These are phyloP conservation scores for Clonostachys rosea DNA, from an alignment of 2,329 filamentous ascomycete genomes.

Conservation along the genomic window DNA sequence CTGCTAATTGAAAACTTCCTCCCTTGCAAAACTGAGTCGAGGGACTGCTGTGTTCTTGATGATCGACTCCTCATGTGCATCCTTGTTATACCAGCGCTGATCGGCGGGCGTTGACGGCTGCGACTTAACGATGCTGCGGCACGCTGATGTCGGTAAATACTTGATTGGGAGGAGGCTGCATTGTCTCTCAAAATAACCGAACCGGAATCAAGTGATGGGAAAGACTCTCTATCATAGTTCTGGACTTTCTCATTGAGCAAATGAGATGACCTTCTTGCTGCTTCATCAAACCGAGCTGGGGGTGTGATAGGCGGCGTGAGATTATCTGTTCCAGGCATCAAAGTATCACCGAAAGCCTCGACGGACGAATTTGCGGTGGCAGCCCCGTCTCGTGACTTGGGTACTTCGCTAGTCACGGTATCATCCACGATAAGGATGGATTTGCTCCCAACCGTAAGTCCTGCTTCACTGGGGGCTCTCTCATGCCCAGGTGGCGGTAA, in stretches of 20 bases:
- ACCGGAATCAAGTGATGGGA: constrained; percentile 44
- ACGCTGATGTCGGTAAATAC: too few relatives aligned
- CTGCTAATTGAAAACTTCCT: constrained; percentile 60
- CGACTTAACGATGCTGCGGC: constrained; percentile 9
- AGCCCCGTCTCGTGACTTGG: constrained; percentile 43
- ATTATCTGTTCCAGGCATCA: constrained; percentile 41
- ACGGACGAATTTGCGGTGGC: constrained; percentile 40
- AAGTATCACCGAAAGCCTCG: constrained; percentile 49
- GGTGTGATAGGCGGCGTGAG: constrained; percentile 60
- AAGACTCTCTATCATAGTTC: constrained; percentile 18
- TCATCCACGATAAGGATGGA: constrained; percentile 86
- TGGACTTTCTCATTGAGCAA: constrained; percentile 43
- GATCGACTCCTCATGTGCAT: constrained; percentile 41
- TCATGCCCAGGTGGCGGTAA: constrained; percentile 20
- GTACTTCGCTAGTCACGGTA: constrained; percentile 45
- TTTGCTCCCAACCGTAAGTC: constrained; percentile 75
- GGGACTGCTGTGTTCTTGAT: constrained; percentile 41
- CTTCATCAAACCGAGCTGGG: constrained; percentile 34
- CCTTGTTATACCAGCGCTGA: constrained; percentile 19
- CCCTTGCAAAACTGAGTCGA: constrained; percentile 44
- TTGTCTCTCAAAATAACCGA: constrained; percentile 28
- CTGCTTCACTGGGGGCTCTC: constrained; percentile 46
- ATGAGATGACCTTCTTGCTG: constrained; percentile 50
- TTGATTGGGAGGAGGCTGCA: constrained; percentile 7
- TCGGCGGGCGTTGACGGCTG: constrained; percentile 17